Conservation (phyloP, 108 stramenopile species). For the Thalassiosira profunda region DNA sequence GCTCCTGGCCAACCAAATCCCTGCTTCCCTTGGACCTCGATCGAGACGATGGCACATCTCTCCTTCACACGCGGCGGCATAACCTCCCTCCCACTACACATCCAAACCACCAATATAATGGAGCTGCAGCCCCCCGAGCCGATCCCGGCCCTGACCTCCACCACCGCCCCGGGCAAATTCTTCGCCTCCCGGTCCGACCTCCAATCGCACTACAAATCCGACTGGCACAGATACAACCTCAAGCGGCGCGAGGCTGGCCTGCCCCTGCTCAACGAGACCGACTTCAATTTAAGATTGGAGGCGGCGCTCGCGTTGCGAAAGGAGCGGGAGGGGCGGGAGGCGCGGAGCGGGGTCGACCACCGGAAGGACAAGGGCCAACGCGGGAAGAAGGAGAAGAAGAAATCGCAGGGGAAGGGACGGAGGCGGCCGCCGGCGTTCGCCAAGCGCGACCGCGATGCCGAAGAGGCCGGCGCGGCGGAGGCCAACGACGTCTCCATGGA, state of each 20-base stretch:
- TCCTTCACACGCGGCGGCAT: too few species aligned
- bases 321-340: conserved; percentile 62
- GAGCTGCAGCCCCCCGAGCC: background rate
- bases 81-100: too few species aligned
- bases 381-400: conserved; percentile 36
- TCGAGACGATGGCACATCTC: too few species aligned
- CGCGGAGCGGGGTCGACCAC: conserved; percentile 65
- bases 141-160: conserved; percentile 56
- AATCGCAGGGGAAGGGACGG: conserved; percentile 27
- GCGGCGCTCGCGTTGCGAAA: conserved; percentile 80
- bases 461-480: background rate
- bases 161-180: conserved; percentile 86
- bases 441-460: conserved; percentile 10
- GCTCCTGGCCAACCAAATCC: too few species aligned
- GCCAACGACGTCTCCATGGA: background rate
- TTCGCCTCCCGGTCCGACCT: conserved; percentile 78
- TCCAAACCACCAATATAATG: conserved; percentile 9
- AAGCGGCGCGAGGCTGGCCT: conserved; percentile 92
- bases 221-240: conserved; percentile 98
- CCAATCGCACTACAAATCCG: conserved; percentile 90
- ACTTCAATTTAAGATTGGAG: conserved; percentile 79
- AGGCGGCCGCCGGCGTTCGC: conserved; percentile 42
- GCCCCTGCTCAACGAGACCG: conserved; percentile 66
- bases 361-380: conserved; percentile 48
- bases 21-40: too few species aligned